Conservation (phyloP, 2,329 filamentous ascomycete genomes). For the Amphichorda felina region DNA sequence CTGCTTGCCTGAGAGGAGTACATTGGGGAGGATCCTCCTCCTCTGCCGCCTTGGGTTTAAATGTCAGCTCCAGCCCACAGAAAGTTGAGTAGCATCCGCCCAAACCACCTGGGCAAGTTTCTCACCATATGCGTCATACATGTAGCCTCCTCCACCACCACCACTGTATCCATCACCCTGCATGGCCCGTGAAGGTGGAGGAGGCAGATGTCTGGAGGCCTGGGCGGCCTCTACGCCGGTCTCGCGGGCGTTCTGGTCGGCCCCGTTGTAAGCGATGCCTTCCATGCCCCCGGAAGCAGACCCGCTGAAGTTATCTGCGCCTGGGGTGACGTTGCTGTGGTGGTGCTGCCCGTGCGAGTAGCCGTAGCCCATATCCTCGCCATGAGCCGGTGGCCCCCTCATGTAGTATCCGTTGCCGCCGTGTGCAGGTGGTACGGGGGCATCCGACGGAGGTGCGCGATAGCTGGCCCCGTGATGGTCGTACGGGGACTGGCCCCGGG, state of each 20-base stretch:
- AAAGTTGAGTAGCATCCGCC: no score
- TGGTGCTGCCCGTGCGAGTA: conserved; percentile 7
- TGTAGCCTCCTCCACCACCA: conserved; percentile 1
- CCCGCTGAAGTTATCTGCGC: conserved; percentile 55
- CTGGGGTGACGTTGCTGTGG: conserved; percentile 38
- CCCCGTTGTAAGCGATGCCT: conserved; percentile 54
- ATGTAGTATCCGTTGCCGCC: conserved; percentile 12
- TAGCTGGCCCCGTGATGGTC: conserved; percentile 1
- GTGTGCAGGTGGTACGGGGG: conserved; percentile 7
- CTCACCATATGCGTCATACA: conserved; percentile 2
- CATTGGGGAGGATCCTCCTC: conserved; percentile 1
- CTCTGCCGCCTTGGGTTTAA: no score
- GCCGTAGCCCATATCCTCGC: conserved; percentile 13
- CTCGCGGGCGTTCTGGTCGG: conserved; percentile 51
- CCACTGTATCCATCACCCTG: not conserved
- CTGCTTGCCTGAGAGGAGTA: conserved; percentile 1
- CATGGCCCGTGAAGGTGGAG: conserved; percentile 21
- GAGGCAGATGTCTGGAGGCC: conserved; percentile 21
- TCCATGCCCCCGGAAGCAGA: conserved; percentile 53
- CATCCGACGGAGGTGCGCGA: not conserved
- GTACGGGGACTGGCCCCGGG: conserved; percentile 2
- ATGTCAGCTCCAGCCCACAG: conserved; percentile 1
- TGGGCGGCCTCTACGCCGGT: conserved; percentile 53
- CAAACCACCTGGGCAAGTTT: no score
- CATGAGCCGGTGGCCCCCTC: conserved; percentile 5